Evolutionary conservation across 208 protist genomes (phyloP).

Genomic region (Tetramitus jugosus): DNA sequence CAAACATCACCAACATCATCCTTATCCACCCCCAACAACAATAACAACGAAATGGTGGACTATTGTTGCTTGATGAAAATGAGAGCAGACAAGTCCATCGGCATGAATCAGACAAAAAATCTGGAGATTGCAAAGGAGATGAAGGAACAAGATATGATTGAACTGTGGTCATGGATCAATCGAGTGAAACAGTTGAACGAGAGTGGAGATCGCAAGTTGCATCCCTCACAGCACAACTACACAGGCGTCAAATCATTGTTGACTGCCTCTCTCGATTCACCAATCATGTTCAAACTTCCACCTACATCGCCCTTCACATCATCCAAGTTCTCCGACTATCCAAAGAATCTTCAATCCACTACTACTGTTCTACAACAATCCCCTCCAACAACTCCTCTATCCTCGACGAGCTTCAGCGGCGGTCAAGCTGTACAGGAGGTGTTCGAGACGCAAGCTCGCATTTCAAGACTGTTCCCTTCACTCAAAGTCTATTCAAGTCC

Average conservation of each 20-base stretch:
- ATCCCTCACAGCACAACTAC: background rate
- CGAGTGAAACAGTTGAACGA: background rate
- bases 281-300: too few relatives aligned
- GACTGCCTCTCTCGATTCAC: too few relatives aligned
- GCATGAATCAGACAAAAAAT: background rate
- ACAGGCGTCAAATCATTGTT: too few relatives aligned
- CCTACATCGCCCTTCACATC: background rate
- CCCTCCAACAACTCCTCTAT: too few relatives aligned
- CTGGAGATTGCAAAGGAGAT: background rate
- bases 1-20: background rate
- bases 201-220: background rate
- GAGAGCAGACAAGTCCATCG: background rate
- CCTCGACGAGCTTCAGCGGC: too few relatives aligned
- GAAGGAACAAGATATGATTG: background rate
- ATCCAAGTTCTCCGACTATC: background rate
- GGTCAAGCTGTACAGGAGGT: too few relatives aligned
- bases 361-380: too few relatives aligned
- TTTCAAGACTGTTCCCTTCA: too few relatives aligned
- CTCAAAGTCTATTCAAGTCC: background rate
- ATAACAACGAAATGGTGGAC: background rate
- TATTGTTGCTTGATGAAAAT: background rate
- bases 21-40: background rate
- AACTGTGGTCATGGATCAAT: constrained; percentile 4
- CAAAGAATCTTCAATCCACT: too few relatives aligned
- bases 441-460: too few relatives aligned